Evolutionary conservation across 108 stramenopile genomes (phyloP).

Genomic region (Fragilaria crotonensis): DNA sequence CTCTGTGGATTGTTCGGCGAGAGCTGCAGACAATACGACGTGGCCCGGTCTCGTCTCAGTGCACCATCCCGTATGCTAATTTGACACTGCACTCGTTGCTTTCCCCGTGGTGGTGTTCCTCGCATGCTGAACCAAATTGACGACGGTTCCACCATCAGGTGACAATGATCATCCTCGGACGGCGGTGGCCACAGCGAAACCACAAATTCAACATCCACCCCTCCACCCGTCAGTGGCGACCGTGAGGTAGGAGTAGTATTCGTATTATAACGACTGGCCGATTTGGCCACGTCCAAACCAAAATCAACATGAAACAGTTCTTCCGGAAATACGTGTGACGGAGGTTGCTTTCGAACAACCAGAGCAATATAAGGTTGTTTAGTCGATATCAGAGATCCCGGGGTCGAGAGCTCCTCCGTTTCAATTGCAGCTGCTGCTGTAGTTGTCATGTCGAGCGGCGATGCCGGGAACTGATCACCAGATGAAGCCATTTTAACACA

Average conservation of each 20-base stretch:
- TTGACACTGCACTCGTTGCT: neutral
- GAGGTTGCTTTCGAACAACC: constrained; percentile 33
- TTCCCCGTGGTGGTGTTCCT: neutral
- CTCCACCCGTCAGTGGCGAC: neutral
- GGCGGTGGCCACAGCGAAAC: neutral
- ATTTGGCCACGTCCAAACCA: constrained; percentile 20
- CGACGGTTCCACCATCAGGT: constrained; percentile 1
- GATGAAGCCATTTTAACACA: no score
- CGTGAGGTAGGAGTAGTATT: no score
- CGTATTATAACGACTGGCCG: no score
- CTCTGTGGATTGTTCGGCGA: neutral
- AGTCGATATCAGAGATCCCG: no score
- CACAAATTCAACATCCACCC: neutral
- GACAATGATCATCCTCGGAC: neutral
- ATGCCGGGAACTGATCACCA: no score
- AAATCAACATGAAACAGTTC: constrained; percentile 43
- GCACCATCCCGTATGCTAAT: neutral
- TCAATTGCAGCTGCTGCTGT: no score
- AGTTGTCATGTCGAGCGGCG: no score
- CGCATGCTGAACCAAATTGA: constrained; percentile 14
- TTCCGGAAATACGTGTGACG: constrained; percentile 31
- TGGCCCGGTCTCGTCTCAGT: neutral
- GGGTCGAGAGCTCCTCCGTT: no score
- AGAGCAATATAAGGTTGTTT: constrained; percentile 5
- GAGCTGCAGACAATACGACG: neutral